Conservation (phyloP, 2,329 filamentous ascomycete genomes). For the Simplicillium aogashimaense region DNA sequence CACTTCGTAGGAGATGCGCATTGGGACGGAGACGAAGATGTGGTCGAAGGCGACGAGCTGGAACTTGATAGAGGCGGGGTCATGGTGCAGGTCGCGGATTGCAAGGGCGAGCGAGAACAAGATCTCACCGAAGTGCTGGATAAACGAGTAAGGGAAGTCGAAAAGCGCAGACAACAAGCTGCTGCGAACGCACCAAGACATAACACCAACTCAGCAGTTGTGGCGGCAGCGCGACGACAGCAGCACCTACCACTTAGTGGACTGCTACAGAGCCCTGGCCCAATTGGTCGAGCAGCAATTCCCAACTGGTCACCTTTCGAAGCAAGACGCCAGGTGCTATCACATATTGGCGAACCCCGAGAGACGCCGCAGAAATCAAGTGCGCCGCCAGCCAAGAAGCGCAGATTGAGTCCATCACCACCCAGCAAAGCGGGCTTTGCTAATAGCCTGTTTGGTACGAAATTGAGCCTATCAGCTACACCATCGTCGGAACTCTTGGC, state of each 20-base stretch:
- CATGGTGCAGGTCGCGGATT: constrained; percentile 73
- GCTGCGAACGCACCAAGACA: constrained; percentile 23
- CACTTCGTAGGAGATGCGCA: constrained; percentile 80
- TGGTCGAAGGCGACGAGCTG: constrained; percentile 76
- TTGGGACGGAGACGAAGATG: constrained; percentile 58
- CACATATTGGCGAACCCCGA: neutral
- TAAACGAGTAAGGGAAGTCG: constrained; percentile 52
- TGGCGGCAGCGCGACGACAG: constrained; percentile 11
- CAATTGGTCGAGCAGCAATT: constrained; percentile 21
- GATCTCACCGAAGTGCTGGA: constrained; percentile 69
- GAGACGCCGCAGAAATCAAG: constrained; percentile 2
- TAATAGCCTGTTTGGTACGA: constrained; percentile 23
- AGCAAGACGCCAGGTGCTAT: constrained; percentile 12
- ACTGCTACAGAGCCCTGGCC: constrained; percentile 18
- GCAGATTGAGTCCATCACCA: constrained; percentile 17
- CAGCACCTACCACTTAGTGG: constrained; percentile 32
- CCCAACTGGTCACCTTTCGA: constrained; percentile 23
- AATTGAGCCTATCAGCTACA: constrained; percentile 18
- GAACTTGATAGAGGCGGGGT: constrained; percentile 65
- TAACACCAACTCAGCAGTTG: constrained; percentile 3
- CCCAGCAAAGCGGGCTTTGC: constrained; percentile 23
- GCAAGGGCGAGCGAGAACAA: constrained; percentile 61
- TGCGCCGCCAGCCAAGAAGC: constrained; percentile 16
- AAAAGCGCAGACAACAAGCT: constrained; percentile 33
- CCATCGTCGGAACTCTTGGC: constrained; percentile 7